phyloP scores from a whole-genome alignment of 441 rosid species.

The Aquilaria agallochum region DNA sequence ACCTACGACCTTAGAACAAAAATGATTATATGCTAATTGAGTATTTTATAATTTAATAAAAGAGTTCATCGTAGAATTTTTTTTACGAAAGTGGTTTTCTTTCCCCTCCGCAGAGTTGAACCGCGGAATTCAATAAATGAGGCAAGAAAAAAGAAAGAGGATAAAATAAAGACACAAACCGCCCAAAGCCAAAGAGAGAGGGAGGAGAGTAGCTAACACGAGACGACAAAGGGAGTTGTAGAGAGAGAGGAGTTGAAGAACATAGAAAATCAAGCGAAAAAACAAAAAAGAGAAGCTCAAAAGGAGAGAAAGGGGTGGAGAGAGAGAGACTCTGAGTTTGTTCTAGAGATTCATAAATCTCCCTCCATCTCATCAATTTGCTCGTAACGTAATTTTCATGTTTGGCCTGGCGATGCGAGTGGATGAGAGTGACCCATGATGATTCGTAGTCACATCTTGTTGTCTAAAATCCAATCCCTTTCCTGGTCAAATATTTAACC shows the following conservation, averaged over 20 bases:
- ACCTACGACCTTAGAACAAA: too few species aligned
- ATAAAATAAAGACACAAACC: conserved; percentile 1
- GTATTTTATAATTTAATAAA: too few species aligned
- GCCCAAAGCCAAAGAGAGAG: conserved; percentile 2
- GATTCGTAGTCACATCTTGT: background rate
- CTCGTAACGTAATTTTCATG: background rate
- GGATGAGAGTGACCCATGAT: background rate
- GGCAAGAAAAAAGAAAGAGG: background rate
- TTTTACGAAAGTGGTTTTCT: too few species aligned
- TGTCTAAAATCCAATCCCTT: background rate
- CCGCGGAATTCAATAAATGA: too few species aligned
- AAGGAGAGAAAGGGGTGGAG: too few species aligned
- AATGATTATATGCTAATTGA: too few species aligned
- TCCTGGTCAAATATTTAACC: background rate
- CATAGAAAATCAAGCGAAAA: background rate
- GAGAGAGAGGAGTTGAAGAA: background rate
- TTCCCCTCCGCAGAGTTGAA: too few species aligned
- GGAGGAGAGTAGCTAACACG: background rate
- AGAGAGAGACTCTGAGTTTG: too few species aligned
- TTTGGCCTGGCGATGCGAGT: background rate
- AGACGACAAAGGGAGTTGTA: conserved; percentile 5
- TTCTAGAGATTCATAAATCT: too few species aligned
- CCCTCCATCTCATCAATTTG: background rate
- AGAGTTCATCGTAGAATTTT: too few species aligned
- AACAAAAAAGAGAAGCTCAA: too few species aligned